phyloP scores from a whole-genome alignment of 2,329 filamentous ascomycete species.

The Trichoderma pleuroti region DNA sequence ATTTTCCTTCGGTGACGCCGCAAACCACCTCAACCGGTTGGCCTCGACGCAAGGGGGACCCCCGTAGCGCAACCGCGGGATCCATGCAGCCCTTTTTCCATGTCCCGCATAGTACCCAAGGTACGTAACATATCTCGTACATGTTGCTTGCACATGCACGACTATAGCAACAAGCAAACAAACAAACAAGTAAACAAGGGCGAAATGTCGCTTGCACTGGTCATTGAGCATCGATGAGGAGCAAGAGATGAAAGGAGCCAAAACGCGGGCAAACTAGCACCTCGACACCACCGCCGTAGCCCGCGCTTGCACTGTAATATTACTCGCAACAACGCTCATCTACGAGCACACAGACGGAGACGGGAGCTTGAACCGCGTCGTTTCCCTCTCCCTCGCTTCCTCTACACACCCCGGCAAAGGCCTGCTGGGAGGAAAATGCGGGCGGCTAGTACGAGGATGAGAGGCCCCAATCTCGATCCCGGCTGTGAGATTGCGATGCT shows the following conservation, averaged over 20 bases:
- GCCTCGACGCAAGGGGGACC: conserved; percentile 6
- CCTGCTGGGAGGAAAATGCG: not conserved
- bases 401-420: not conserved
- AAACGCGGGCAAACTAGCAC: not conserved
- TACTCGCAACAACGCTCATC: not conserved
- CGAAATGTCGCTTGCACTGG: not conserved
- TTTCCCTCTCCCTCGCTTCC: not conserved
- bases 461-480: conserved; percentile 13
- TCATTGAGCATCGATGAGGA: not conserved
- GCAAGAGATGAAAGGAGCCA: not conserved
- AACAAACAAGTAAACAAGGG: not conserved
- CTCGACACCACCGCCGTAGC: no score
- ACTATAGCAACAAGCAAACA: not conserved
- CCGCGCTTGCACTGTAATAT: not conserved
- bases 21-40: conserved; percentile 8
- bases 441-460: conserved; percentile 10
- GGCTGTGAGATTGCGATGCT: conserved; percentile 15
- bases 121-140: not conserved
- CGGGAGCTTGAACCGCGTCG: not conserved
- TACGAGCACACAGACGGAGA: not conserved
- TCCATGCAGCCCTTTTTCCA: conserved; percentile 1
- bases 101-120: not conserved
- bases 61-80: conserved; percentile 2
- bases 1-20: conserved; percentile 11
- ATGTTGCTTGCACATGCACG: not conserved